phyloP scores from a whole-genome alignment of 1,284 basidiomycete genomes.

The Coriolopsis trogii region DNA sequence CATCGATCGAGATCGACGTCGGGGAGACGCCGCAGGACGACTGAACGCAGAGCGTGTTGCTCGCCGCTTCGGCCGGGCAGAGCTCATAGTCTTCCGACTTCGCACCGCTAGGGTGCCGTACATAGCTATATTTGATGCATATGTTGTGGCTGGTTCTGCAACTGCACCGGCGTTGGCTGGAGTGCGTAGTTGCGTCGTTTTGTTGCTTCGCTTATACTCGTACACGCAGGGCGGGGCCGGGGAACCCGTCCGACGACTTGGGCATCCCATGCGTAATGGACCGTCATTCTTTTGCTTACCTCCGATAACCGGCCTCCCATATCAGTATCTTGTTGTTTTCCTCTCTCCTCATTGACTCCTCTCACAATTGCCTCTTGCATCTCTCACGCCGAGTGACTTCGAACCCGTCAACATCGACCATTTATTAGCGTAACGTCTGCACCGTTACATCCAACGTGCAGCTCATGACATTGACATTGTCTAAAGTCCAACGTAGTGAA shows the following conservation, averaged over 20 bases:
- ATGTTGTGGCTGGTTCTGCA: slow-evolving; percentile 23
- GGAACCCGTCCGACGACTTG: slow-evolving; percentile 4
- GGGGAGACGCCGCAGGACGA: slow-evolving; percentile 50
- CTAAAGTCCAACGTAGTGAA: slow-evolving; percentile 16
- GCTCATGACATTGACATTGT: slow-evolving; percentile 24
- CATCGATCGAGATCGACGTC: slow-evolving; percentile 30
- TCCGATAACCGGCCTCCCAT: slow-evolving; percentile 8
- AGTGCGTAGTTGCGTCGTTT: slow-evolving; percentile 4
- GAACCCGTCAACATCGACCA: not conserved
- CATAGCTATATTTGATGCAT: slow-evolving; percentile 2
- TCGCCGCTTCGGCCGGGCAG: slow-evolving; percentile 46
- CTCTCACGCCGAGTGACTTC: too few species aligned
- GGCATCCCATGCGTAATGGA: slow-evolving; percentile 11
- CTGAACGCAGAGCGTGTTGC: slow-evolving; percentile 63
- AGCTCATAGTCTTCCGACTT: slow-evolving; percentile 3
- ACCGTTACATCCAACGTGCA: slow-evolving; percentile 21
- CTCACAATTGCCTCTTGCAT: not conserved
- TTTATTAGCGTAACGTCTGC: slow-evolving; percentile 23
- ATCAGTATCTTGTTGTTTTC: slow-evolving; percentile 12
- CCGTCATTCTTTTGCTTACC: slow-evolving; percentile 19
- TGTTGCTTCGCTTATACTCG: slow-evolving; percentile 9
- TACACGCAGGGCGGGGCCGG: slow-evolving; percentile 7
- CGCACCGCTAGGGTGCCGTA: slow-evolving; percentile 4
- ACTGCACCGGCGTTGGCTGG: slow-evolving; percentile 1
- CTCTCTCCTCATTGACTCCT: slow-evolving; percentile 1